Conservation (phyloP, 352 stramenopile genomes). For the Phytopythium oedochilum region DNA sequence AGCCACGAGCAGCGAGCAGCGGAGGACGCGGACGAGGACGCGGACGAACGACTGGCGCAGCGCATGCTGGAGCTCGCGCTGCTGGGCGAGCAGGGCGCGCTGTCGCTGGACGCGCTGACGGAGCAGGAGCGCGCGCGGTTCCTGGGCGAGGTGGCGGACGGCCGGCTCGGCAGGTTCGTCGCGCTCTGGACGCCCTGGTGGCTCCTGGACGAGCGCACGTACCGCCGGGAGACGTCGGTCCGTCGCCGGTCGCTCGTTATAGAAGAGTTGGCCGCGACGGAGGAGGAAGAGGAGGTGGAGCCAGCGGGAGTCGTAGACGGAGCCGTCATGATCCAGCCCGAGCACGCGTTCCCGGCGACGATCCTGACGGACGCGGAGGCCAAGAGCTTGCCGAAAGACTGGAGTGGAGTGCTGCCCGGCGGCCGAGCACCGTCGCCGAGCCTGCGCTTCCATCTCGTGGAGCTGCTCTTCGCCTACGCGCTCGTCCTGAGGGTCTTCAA, state of each 20-base stretch:
- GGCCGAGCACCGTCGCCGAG: slow-evolving; percentile 26
- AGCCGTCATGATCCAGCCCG: slow-evolving; percentile 26
- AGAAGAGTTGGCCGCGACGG: slow-evolving; percentile 25
- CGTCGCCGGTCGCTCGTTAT: slow-evolving; percentile 40
- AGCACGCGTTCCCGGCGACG: slow-evolving; percentile 28
- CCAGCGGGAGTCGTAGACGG: too few species aligned
- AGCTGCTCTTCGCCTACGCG: slow-evolving; percentile 67
- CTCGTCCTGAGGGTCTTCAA: slow-evolving; percentile 74
- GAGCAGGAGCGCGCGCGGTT: slow-evolving; percentile 50
- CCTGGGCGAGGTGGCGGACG: slow-evolving; percentile 55
- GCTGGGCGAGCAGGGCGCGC: slow-evolving; percentile 28
- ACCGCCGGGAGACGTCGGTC: slow-evolving; percentile 44
- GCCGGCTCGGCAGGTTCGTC: slow-evolving; percentile 58
- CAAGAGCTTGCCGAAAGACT: slow-evolving; percentile 31
- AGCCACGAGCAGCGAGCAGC: slow-evolving; percentile 14
- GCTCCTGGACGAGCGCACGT: slow-evolving; percentile 33
- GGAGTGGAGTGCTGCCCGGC: slow-evolving; percentile 19
- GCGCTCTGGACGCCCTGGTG: slow-evolving; percentile 75
- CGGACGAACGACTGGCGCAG: slow-evolving; percentile 13
- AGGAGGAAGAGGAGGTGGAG: slow-evolving; percentile 7
- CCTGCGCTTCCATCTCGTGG: slow-evolving; percentile 56
- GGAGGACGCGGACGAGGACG: slow-evolving; percentile 20
- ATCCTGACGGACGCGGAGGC: slow-evolving; percentile 43
- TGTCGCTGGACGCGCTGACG: slow-evolving; percentile 67
- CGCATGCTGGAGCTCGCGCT: slow-evolving; percentile 47